A percentile compares a stretch with the other conserved stretches of the same genome.
Conservation (phyloP, 2,329 filamentous ascomycete genomes). For the Microdochium bolleyi region DNA sequence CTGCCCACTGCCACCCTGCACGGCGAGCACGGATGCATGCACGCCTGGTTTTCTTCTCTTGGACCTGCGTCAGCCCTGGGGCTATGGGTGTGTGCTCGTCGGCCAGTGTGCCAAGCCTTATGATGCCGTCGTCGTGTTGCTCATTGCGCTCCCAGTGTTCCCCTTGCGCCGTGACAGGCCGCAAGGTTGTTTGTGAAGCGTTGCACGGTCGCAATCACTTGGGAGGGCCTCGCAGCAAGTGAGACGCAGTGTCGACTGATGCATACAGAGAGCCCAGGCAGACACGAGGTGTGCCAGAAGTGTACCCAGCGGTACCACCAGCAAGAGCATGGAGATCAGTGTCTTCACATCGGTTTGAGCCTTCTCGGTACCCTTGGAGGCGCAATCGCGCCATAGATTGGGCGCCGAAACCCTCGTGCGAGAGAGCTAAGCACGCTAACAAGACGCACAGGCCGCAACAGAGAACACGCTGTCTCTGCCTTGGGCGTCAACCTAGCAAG, state of each 20-base stretch:
- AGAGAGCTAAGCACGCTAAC: neutral
- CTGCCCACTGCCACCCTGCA: neutral
- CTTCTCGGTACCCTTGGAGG: neutral
- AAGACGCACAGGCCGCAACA: neutral
- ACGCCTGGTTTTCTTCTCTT: neutral
- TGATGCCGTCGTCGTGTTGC: too few species aligned
- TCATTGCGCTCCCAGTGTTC: too few species aligned
- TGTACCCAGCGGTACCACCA: too few species aligned
- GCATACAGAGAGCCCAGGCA: too few species aligned
- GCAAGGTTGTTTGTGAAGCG: too few species aligned
- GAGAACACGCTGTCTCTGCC: neutral
- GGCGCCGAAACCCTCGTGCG: neutral
- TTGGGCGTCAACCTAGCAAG: neutral
- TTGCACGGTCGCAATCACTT: too few species aligned
- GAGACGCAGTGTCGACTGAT: too few species aligned
- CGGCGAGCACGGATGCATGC: neutral
- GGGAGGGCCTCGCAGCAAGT: too few species aligned
- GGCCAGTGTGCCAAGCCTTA: neutral
- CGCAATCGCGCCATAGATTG: neutral
- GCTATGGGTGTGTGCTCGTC: neutral
- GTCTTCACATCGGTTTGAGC: too few species aligned
- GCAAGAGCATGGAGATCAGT: too few species aligned
- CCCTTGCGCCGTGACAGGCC: too few species aligned
- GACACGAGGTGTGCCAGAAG: too few species aligned
- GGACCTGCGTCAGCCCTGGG: neutral